These are phyloP conservation scores for Actinomortierella wolfii DNA, from an alignment of 371 early-diverging fungal species.

Conservation along the genomic window DNA sequence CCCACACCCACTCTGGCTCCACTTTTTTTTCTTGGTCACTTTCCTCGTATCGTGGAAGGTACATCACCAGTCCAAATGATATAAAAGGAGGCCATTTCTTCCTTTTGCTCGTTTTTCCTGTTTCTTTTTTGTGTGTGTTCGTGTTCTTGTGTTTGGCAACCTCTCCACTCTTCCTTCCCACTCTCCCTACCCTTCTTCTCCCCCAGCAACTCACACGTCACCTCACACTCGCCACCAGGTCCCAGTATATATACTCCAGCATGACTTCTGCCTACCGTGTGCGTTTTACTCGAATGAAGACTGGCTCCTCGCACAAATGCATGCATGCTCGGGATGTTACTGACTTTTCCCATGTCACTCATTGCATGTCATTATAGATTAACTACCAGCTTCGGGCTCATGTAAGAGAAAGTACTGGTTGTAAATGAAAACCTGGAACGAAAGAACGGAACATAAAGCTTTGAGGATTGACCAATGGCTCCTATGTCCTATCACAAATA, in stretches of 20 bases:
- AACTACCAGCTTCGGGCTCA: constrained; percentile 81
- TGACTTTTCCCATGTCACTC: constrained; percentile 1
- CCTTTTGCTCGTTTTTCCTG: constrained; percentile 3
- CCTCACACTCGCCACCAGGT: constrained; percentile 5
- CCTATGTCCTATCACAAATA: constrained; percentile 3
- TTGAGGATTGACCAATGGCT: too few species aligned
- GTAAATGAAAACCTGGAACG: too few species aligned
- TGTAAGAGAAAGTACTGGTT: constrained; percentile 28
- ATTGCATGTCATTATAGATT: constrained; percentile 31
- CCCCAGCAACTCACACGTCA: constrained; percentile 4
- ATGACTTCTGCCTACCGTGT: constrained; percentile 45
- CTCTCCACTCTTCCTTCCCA: constrained; percentile 7
- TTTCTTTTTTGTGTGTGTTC: constrained; percentile 10
- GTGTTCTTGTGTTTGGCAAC: constrained; percentile 2
- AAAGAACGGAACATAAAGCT: too few species aligned
- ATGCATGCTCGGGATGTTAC: background rate
- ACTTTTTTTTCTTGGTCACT: background rate
- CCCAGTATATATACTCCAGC: constrained; percentile 1
- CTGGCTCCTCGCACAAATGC: background rate
- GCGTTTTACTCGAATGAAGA: background rate
- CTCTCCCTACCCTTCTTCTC: constrained; percentile 15
- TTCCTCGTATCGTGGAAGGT: background rate
- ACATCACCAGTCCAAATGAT: background rate
- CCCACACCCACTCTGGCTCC: background rate
- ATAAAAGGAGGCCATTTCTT: constrained; percentile 6